Evolutionary conservation across 768 basidiomycete species (phyloP).

Genomic region (Podaxis mareebaensis): DNA sequence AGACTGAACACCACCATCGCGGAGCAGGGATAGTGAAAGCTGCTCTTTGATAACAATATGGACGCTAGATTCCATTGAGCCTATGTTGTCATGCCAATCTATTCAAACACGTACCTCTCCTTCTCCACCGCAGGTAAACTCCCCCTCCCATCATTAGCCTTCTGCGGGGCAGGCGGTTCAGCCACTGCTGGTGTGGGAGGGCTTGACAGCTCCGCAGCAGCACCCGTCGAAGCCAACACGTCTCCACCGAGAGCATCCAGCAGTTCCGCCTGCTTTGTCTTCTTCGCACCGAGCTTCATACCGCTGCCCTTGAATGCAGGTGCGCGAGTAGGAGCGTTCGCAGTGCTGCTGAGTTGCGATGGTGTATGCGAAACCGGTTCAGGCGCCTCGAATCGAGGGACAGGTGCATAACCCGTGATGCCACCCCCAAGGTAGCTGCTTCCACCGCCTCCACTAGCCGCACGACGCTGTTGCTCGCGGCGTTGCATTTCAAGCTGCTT

Average conservation of each 20-base stretch:
- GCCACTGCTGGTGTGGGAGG: constrained; percentile 46
- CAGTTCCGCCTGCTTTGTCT: constrained; percentile 85
- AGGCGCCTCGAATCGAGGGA: constrained; percentile 72
- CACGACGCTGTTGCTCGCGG: constrained; percentile 85
- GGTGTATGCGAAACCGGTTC: constrained; percentile 41
- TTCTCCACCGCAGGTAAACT: constrained; percentile 74
- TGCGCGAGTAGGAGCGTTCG: constrained; percentile 51
- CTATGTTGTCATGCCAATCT: background rate
- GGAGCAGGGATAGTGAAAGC: constrained; percentile 76
- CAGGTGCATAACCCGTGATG: constrained; percentile 66
- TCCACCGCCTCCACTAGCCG: constrained; percentile 49
- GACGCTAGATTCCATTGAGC: constrained; percentile 50
- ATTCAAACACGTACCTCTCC: constrained; percentile 57
- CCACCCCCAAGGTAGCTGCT: constrained; percentile 69
- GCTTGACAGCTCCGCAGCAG: constrained; percentile 43
- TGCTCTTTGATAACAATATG: constrained; percentile 86
- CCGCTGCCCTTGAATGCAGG: constrained; percentile 92
- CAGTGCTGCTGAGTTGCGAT: constrained; percentile 41
- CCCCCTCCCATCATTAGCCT: constrained; percentile 47
- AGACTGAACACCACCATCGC: constrained; percentile 88
- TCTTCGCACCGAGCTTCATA: constrained; percentile 96
- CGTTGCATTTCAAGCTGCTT: constrained; percentile 98
- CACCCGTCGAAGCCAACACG: constrained; percentile 49
- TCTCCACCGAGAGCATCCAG: constrained; percentile 87
- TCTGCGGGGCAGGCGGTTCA: constrained; percentile 47